Conservation (phyloP, 768 basidiomycete genomes). For the Kwoniella sp. region DNA sequence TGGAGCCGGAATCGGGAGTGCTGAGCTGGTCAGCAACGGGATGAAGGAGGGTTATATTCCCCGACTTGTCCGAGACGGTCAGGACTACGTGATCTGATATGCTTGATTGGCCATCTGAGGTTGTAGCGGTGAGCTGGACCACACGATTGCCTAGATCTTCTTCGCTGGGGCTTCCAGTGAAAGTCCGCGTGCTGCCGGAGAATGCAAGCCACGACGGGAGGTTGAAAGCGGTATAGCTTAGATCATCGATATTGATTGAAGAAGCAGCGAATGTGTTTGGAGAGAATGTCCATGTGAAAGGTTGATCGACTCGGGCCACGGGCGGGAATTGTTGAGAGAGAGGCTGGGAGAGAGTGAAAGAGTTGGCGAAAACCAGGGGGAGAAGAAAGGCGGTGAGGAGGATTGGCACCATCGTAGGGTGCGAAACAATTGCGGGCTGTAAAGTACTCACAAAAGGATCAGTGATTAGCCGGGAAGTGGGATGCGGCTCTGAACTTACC, state of each 20-base stretch:
- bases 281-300: slow-evolving; percentile 72
- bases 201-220: slow-evolving; percentile 78
- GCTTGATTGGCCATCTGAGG: slow-evolving; percentile 58
- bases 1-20: slow-evolving; percentile 61
- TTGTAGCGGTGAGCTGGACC: slow-evolving; percentile 64
- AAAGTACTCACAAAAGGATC: too few species aligned
- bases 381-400: not conserved
- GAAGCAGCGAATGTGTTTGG: slow-evolving; percentile 63
- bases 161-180: slow-evolving; percentile 67
- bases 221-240: slow-evolving; percentile 62
- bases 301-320: slow-evolving; percentile 67
- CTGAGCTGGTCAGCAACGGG: slow-evolving; percentile 70
- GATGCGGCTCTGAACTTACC: not conserved
- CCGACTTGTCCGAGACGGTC: slow-evolving; percentile 48
- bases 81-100: slow-evolving; percentile 59
- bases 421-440: not conserved
- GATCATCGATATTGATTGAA: slow-evolving; percentile 52
- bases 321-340: slow-evolving; percentile 73
- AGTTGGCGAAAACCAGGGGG: slow-evolving; percentile 9
- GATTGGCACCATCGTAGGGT: not conserved
- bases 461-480: too few species aligned
- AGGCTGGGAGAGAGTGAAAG: slow-evolving; percentile 56
- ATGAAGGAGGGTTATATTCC: slow-evolving; percentile 61
- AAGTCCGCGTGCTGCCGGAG: slow-evolving; percentile 63
- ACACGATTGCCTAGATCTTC: slow-evolving; percentile 65